Evolutionary conservation across 768 basidiomycete genomes (phyloP).

Genomic region (Leccinum olivaceopallidum): DNA sequence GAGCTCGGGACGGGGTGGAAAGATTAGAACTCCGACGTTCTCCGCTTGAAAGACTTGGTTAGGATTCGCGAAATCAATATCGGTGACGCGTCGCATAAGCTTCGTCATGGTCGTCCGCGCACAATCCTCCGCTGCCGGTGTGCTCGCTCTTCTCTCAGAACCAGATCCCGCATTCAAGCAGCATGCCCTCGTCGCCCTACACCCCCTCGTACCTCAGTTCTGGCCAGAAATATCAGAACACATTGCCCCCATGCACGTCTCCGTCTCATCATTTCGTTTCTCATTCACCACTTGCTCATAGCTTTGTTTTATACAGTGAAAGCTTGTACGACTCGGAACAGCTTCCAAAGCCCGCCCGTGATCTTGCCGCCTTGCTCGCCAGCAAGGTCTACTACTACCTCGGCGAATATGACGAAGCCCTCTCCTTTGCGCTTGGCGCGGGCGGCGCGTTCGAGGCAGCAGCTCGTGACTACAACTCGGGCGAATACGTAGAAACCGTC

Average conservation of each 20-base stretch:
- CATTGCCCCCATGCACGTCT: constrained; percentile 80
- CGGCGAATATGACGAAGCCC: constrained; percentile 92
- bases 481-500: constrained; percentile 93
- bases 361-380: constrained; percentile 87
- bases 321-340: constrained; percentile 83
- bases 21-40: constrained; percentile 25
- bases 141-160: constrained; percentile 89
- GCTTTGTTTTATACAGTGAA: constrained; percentile 57
- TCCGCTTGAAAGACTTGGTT: constrained; percentile 33
- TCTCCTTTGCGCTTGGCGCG: constrained; percentile 92
- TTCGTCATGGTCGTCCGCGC: constrained; percentile 62
- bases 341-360: constrained; percentile 70
- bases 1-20: constrained; percentile 21
- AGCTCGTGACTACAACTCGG: constrained; percentile 57
- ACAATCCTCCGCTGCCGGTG: constrained; percentile 85
- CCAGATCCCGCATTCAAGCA: constrained; percentile 85
- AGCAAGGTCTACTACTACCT: constrained; percentile 99
- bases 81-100: constrained; percentile 43
- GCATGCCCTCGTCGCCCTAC: constrained; percentile 85
- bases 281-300: constrained; percentile 9
- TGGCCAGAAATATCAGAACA: constrained; percentile 99
- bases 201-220: constrained; percentile 85
- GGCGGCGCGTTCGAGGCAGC: constrained; percentile 84
- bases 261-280: constrained; percentile 9
- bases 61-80: neutral